Evolutionary conservation across 371 early-diverging fungal species (phyloP), one percentile per base, ranked within the genome.

Genomic region (Syncephalastrum sp.): DNA sequence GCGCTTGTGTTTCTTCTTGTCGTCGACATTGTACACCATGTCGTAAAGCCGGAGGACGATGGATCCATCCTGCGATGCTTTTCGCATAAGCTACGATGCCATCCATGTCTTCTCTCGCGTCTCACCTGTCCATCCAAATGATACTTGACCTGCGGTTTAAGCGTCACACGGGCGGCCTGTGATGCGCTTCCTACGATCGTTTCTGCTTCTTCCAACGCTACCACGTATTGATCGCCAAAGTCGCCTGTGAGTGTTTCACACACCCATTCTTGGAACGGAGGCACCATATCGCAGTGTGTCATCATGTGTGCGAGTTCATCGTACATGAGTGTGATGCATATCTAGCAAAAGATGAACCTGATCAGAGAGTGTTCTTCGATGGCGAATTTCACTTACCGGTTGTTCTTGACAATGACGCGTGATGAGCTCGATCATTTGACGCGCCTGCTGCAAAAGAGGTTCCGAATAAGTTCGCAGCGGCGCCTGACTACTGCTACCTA

Each of bases 251-350:
- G 65, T 46, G 85, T 85, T 21, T 88, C 89, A 47, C 80, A 74
- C 45, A 91, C 73, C 91, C 91, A 92, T 0, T 70, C 38, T 16
- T 81, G 74, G n/a, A 92, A 60, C 15, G 81, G 78, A 24, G 58
- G 54, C 33, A 91, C 85, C 25, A 90, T 53, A 25, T 71, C 52
- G 0, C 70, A 66, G 19, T 76, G 70, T 24, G 71, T 60, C 16
- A 92, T 70, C 47, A 89, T 70, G 24, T 78, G 69, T 6, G 91
- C 81, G 4, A 92, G 68, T 57, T 90, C 91, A 61, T 92, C 91
- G 60, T 84, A 90, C 0, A 89, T 79, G 51, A 91, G 68, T 2
- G 90, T 74, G 14, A 89, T 47, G 50, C 85, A 90, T 10, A 70
- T 53, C 88, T 87, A 75, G 13, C 23, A 57, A 5, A 46, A 48